A percentile compares a stretch with the other conserved stretches of the same genome.
Evolutionary conservation across 768 basidiomycete genomes (phyloP).

Genomic region (Megacollybia marginata): DNA sequence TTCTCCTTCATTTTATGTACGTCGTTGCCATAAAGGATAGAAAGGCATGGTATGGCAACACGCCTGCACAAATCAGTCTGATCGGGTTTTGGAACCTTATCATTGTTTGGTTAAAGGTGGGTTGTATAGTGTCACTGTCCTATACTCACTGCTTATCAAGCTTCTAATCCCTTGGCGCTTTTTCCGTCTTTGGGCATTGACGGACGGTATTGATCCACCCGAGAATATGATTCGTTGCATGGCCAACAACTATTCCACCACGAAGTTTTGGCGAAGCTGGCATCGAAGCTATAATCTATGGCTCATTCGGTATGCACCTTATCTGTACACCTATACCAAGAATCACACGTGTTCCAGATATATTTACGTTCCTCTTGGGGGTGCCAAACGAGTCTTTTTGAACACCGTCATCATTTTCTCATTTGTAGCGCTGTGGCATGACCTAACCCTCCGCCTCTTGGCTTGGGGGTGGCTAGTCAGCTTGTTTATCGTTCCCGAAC

Average conservation of each 20-base stretch:
- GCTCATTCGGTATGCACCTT: constrained; percentile 62
- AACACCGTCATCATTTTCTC: constrained; percentile 83
- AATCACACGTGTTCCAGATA: constrained; percentile 47
- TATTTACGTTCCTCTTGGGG: constrained; percentile 91
- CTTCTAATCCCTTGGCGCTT: constrained; percentile 93
- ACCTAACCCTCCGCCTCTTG: constrained; percentile 77
- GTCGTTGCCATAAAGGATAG: constrained; percentile 93
- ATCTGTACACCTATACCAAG: neutral
- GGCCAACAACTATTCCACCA: constrained; percentile 91
- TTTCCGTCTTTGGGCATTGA: constrained; percentile 89
- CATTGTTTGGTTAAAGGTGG: constrained; percentile 92
- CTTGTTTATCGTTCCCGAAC: constrained; percentile 84
- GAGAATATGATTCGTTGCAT: constrained; percentile 99
- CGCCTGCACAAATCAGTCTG: constrained; percentile 79
- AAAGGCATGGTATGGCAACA: constrained; percentile 72
- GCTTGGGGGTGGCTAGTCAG: constrained; percentile 97
- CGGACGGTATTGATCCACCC: constrained; percentile 85
- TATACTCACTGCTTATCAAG: constrained; percentile 30
- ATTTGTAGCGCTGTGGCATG: constrained; percentile 98
- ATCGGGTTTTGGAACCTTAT: constrained; percentile 97
- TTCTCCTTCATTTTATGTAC: constrained; percentile 90
- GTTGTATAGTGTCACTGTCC: constrained; percentile 6
- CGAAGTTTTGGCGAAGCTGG: constrained; percentile 96
- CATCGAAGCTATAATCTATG: constrained; percentile 95
- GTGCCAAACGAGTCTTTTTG: constrained; percentile 40